phyloP scores from a whole-genome alignment of 2,329 filamentous ascomycete genomes.

The Aspergillus sp. region DNA sequence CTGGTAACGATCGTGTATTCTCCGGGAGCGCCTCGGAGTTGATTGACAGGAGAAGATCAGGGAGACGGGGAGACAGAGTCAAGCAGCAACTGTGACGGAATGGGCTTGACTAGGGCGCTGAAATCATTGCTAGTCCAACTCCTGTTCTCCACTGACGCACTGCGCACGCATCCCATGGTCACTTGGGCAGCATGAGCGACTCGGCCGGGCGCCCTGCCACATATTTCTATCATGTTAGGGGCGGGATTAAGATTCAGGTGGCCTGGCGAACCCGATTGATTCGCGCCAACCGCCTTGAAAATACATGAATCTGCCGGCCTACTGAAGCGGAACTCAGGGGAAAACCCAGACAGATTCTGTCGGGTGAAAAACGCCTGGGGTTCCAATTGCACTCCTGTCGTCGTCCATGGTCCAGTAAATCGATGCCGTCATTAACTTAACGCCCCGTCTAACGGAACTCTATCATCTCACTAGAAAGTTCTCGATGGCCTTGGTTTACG shows the following conservation, averaged over 20 bases:
- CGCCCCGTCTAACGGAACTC: neutral
- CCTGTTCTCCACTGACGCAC: neutral
- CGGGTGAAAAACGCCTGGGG: too few relatives aligned
- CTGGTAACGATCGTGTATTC: neutral
- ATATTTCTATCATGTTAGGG: neutral
- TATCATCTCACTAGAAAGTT: slow-evolving; percentile 3
- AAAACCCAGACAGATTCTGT: too few relatives aligned
- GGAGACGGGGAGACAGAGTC: neutral
- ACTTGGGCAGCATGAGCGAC: neutral
- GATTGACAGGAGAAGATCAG: slow-evolving; percentile 1
- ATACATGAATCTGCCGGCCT: neutral
- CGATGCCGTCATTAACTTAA: slow-evolving; percentile 1
- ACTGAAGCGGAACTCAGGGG: neutral
- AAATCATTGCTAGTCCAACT: neutral
- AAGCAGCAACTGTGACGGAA: neutral
- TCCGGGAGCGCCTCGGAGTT: neutral
- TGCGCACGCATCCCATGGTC: neutral
- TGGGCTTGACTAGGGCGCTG: slow-evolving; percentile 4
- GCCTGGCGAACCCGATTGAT: neutral
- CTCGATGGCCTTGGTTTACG: neutral
- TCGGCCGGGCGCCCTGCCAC: neutral
- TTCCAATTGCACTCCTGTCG: neutral
- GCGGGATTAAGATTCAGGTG: neutral
- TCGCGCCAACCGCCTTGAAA: neutral
- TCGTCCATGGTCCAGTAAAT: neutral